Base-by-base conservation (phyloP, 2,329 filamentous ascomycete genomes). In the Aspergillus phoenicis region DNA sequence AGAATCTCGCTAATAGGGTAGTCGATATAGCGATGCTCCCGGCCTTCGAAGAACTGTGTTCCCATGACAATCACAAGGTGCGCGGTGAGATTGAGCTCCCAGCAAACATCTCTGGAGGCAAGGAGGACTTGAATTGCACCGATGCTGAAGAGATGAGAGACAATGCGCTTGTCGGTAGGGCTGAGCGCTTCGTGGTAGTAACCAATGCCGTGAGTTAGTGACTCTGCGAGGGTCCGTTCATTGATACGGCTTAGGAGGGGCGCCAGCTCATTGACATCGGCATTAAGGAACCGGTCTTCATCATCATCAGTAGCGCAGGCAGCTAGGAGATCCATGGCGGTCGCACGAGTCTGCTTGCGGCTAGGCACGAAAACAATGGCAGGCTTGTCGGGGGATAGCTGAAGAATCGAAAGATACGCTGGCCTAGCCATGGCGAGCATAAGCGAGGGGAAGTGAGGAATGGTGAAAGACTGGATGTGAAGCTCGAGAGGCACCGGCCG, bases 371-470 rank as follows among this genome's bases (percentile, higher is more conserved):
- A 99, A 8, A 97, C 83, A 70, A 99, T 87, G 1, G 93, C 90
- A 28, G 94, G 93, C 78, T 97, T 95, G 65, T 96, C 89, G 0
- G 91, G 82, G 6, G 95, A 96, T 75, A 96, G 86, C 70, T 96
- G 92, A 2, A 92, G 86, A 67, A 99, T 91, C 2, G 94, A 91
- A 62, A 91, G 83, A 75, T 97, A 98, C 1, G 92, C 89, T 20
- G 96, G 96, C 76, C 96, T 94, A 15, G 93, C 92, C 95, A 99
- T 99, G 13, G 95, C 93, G 68, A 99, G 85, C 95, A 99, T 99
- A 43, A 99, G 84, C 10, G 95, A 98, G 4, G 95, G 96, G 80
- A 97, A 97, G 74, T 99, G 96, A 51, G 96, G 93, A 62, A 97
- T 96, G 28, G 89, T 91, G 80, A 95, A 99, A 1, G 93, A 94